These are phyloP conservation scores for Cyberlindnera suaveolens DNA, from an alignment of 805 yeast genomes.

Conservation along the genomic window DNA sequence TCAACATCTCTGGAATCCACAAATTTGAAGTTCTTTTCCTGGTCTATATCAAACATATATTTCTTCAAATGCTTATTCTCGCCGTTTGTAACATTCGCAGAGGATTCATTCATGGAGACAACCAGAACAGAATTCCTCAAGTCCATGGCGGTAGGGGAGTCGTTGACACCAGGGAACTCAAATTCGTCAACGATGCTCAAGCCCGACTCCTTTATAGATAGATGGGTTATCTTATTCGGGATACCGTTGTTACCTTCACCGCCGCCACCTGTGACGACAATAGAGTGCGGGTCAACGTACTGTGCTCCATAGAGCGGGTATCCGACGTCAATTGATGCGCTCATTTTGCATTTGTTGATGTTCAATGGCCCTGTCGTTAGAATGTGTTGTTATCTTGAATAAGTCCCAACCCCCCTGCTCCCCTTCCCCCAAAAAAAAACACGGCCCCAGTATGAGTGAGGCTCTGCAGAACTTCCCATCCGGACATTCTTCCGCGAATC, in stretches of 20 bases:
- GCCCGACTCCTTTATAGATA: constrained; percentile 38
- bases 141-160: constrained; percentile 84
- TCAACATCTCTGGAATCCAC: constrained; percentile 55
- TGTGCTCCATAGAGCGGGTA: constrained; percentile 74
- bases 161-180: constrained; percentile 57
- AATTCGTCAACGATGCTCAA: constrained; percentile 61
- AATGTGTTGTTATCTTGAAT: too few species aligned
- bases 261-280: constrained; percentile 88
- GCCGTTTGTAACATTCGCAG: constrained; percentile 50
- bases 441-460: too few species aligned
- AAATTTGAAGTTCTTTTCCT: constrained; percentile 49
- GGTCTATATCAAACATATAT: constrained; percentile 27
- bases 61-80: constrained; percentile 69
- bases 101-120: constrained; percentile 71
- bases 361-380: not conserved
- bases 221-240: constrained; percentile 72
- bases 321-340: constrained; percentile 30
- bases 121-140: constrained; percentile 42
- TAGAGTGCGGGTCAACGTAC: constrained; percentile 52
- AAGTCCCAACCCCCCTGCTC: too few species aligned
- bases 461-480: too few species aligned
- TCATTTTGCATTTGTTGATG: not conserved
- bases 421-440: too few species aligned
- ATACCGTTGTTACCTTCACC: constrained; percentile 91
- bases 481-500: too few species aligned